Base-by-base conservation (phyloP, 2,329 filamentous ascomycete genomes). In the Fonsecaea monophora region DNA sequence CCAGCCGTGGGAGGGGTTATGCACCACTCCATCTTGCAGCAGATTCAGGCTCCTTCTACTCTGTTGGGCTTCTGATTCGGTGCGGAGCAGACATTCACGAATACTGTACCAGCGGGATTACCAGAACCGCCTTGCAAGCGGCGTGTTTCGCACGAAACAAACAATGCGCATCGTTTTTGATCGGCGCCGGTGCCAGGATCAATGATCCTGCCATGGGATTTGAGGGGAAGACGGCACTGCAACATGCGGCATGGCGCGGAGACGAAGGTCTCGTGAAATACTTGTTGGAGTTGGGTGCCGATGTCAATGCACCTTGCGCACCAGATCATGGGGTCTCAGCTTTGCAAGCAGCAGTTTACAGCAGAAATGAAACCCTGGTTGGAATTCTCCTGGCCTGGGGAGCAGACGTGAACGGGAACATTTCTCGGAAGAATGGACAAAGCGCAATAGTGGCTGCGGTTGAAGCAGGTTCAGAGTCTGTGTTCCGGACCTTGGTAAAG, bases 401-500 rank as follows among this genome's bases (percentile, higher is more conserved):
- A 12, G 64, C 50, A 13, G 25, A 66, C 38, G 21, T 57, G 15
- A 62, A 62, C 40, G 62, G 15, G 10, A 40, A 5, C 8, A 13
- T 38, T 6, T 30, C 57, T 12, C 13, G 5, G 21, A 18, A 13
- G 34, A 40, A 56, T 35, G 68, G 70, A 21, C 57, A 18, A 15
- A 71, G 68, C 12, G 62, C 54, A 15, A 30, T 64, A 25, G 18
- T 25, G 4, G n/a, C 54, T 4, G 62, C 62, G 25, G 53, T 64
- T 8, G 8, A 21, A 30, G 7, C 30, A n/a, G 35, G 18, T 2
- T 25, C 13, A 32, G 10, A 13, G n/a, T 21, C 30, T 6, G 6
- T 64, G 5, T 64, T 64, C 34, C 4, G 42, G 34, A 4, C 10
- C 6, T 34, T 79, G 57, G 70, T 78, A 10, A 68, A 74, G 10